Evolutionary conservation across 2,329 filamentous ascomycete genomes (phyloP).

Genomic region (Myriosclerotinia duriaeana): DNA sequence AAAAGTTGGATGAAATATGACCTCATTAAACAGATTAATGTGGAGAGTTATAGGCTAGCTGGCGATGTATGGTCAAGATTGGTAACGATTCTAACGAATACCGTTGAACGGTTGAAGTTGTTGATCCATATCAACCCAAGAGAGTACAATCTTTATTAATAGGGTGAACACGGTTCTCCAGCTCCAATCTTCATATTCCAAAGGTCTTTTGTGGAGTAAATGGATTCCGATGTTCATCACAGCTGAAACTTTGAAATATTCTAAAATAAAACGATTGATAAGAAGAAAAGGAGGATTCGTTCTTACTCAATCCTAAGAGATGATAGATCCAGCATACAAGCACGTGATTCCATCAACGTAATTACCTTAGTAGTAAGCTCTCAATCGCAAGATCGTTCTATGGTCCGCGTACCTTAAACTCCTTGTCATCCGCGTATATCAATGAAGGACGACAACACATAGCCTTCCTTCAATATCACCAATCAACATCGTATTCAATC

Average conservation of each 20-base stretch:
- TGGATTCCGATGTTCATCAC: not conserved
- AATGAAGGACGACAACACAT: constrained; percentile 14
- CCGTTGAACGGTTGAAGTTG: not conserved
- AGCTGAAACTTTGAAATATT: constrained; percentile 1
- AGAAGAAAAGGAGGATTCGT: constrained; percentile 1
- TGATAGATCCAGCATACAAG: not conserved
- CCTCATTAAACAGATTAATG: constrained; percentile 16
- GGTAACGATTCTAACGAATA: not conserved
- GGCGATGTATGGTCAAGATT: not conserved
- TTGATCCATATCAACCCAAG: not conserved
- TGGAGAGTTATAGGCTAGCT: not conserved
- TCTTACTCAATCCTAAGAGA: not conserved
- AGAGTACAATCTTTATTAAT: constrained; percentile 2
- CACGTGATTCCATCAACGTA: not conserved
- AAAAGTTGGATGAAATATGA: not conserved
- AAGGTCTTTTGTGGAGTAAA: not conserved
- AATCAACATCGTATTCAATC: constrained; percentile 22
- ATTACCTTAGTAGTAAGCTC: not conserved
- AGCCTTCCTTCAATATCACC: constrained; percentile 15
- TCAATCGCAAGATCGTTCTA: constrained; percentile 18
- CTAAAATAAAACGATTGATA: not conserved
- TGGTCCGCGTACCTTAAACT: constrained; percentile 19
- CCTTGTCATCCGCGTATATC: constrained; percentile 14
- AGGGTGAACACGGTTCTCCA: not conserved
- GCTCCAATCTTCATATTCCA: not conserved